Percentiles rank a stretch among this genome's conserved stretches.
Conservation (phyloP, 768 basidiomycete species). For the Lentinula raphanica region DNA sequence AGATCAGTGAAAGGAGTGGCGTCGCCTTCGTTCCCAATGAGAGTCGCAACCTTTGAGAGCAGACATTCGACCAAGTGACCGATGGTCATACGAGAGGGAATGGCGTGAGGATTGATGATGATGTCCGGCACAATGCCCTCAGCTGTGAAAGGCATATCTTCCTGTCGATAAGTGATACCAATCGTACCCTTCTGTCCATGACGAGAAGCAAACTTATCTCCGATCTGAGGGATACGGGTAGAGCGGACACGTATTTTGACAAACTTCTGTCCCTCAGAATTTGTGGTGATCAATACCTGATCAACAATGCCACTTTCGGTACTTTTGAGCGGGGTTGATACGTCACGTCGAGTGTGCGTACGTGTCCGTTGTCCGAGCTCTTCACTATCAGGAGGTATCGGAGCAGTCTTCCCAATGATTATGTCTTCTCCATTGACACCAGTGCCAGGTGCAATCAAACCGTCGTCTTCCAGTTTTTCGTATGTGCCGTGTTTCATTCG, state of each 20-base stretch:
- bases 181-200: constrained; percentile 99
- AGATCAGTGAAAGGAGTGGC: constrained; percentile 98
- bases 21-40: constrained; percentile 95
- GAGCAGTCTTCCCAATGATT: constrained; percentile 98
- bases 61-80: constrained; percentile 99
- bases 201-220: constrained; percentile 98
- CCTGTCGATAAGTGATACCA: constrained; percentile 98
- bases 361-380: constrained; percentile 96
- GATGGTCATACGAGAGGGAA: constrained; percentile 99
- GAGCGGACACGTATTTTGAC: constrained; percentile 97
- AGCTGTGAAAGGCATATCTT: constrained; percentile 98
- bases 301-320: constrained; percentile 98
- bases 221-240: constrained; percentile 94
- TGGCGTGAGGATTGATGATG: constrained; percentile 98
- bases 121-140: constrained; percentile 97
- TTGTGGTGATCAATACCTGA: constrained; percentile 94
- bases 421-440: constrained; percentile 96
- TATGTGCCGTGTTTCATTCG: constrained; percentile 98
- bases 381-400: constrained; percentile 93
- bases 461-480: constrained; percentile 96
- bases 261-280: constrained; percentile 93
- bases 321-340: constrained; percentile 95
- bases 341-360: constrained; percentile 89
- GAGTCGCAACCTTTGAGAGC: constrained; percentile 91
- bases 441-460: constrained; percentile 92